Conservation (phyloP, 129 eudicot species). For the Solidago caesia region DNA sequence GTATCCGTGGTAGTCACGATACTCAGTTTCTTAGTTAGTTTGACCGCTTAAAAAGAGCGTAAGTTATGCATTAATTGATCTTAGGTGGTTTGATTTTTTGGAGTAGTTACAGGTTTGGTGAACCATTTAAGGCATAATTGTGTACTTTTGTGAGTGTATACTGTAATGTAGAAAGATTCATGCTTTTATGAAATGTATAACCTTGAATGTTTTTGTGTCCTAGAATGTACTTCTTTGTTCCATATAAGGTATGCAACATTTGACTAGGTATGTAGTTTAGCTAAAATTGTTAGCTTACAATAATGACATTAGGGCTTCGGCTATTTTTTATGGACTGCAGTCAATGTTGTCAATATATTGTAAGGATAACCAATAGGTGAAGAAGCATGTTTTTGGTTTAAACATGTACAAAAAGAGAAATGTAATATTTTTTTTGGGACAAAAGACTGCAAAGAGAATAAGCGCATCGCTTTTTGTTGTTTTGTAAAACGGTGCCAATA, state of each 20-base stretch:
- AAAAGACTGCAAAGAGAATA: not conserved
- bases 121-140: constrained; percentile 12
- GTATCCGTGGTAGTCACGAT: no score
- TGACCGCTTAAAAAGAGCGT: not conserved
- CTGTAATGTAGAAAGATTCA: not conserved
- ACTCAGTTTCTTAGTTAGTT: no score
- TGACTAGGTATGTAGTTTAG: not conserved
- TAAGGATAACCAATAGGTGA: not conserved
- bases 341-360: not conserved
- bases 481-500: not conserved
- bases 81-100: not conserved
- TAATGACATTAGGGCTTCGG: no score
- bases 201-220: constrained; percentile 6
- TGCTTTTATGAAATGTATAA: not conserved
- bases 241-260: not conserved
- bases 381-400: constrained; percentile 11
- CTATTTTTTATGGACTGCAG: not conserved
- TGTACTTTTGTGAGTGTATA: constrained; percentile 8
- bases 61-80: constrained; percentile 2
- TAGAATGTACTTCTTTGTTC: not conserved
- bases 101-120: not conserved
- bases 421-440: not conserved
- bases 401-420: constrained; percentile 10
- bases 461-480: not conserved
- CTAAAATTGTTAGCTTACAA: not conserved